A percentile compares a stretch with the other conserved stretches of the same genome.
phyloP scores from a whole-genome alignment of 441 rosid genomes.

The Erodium trifolium region DNA sequence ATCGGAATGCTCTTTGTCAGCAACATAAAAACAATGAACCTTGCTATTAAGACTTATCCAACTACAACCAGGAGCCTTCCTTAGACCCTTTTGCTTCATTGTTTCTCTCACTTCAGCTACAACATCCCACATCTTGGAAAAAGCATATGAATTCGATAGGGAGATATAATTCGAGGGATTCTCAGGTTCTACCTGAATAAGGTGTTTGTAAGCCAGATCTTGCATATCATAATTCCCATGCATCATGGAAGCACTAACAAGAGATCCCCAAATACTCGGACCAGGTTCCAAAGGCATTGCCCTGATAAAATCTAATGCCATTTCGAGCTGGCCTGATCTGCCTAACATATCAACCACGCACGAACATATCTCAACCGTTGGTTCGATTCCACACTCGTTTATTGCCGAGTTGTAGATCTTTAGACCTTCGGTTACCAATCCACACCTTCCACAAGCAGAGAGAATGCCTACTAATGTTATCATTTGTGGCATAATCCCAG shows the following conservation, averaged over 20 bases:
- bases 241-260: constrained; percentile 44
- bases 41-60: constrained; percentile 44
- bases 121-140: constrained; percentile 47
- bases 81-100: constrained; percentile 51
- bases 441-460: constrained; percentile 54
- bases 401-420: constrained; percentile 30
- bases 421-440: constrained; percentile 50
- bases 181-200: constrained; percentile 49
- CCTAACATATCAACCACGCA: constrained; percentile 60
- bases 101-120: constrained; percentile 50
- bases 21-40: constrained; percentile 43
- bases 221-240: constrained; percentile 54
- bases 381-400: constrained; percentile 36
- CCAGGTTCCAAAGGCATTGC: constrained; percentile 49
- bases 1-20: constrained; percentile 46
- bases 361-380: constrained; percentile 51
- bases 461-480: constrained; percentile 49
- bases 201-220: constrained; percentile 44
- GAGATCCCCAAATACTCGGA: constrained; percentile 67
- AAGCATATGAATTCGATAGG: constrained; percentile 52
- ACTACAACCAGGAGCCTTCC: constrained; percentile 66
- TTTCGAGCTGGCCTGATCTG: constrained; percentile 44
- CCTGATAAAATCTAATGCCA: constrained; percentile 43
- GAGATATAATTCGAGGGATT: constrained; percentile 57
- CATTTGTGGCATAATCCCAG: constrained; percentile 41